Percentiles rank a stretch among this genome's conserved stretches.
These are phyloP conservation scores for Candida boleticola DNA, from an alignment of 805 yeast genomes.

Conservation along the genomic window DNA sequence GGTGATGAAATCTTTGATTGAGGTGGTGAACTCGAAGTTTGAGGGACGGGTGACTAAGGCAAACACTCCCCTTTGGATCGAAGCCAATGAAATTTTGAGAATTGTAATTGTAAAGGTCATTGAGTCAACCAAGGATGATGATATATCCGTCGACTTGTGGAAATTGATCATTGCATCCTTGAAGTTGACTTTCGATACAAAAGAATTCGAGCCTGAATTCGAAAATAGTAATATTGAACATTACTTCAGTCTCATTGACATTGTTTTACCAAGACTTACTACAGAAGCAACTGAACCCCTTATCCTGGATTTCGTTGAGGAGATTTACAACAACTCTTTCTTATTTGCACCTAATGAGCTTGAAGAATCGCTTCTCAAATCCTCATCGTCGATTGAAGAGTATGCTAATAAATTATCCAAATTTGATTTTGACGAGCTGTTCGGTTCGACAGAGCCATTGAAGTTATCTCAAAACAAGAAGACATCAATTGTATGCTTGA, in stretches of 20 bases:
- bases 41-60: slow-evolving; percentile 24
- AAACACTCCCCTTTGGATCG: slow-evolving; percentile 51
- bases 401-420: slow-evolving; percentile 36
- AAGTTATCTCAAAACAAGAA: slow-evolving; percentile 39
- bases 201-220: slow-evolving; percentile 15
- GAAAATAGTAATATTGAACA: slow-evolving; percentile 48
- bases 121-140: slow-evolving; percentile 11
- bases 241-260: slow-evolving; percentile 39
- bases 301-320: slow-evolving; percentile 43
- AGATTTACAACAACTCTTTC: slow-evolving; percentile 59
- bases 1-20: slow-evolving; percentile 49
- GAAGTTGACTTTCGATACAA: slow-evolving; percentile 34
- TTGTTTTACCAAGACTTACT: slow-evolving; percentile 34
- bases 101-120: slow-evolving; percentile 31
- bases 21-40: slow-evolving; percentile 46
- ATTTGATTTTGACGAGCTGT: slow-evolving; percentile 48
- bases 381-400: slow-evolving; percentile 26
- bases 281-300: slow-evolving; percentile 22
- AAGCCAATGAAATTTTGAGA: slow-evolving; percentile 43
- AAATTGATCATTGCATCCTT: slow-evolving; percentile 39
- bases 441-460: slow-evolving; percentile 62
- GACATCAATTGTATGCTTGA: slow-evolving; percentile 57
- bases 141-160: slow-evolving; percentile 32
- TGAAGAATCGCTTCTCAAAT: slow-evolving; percentile 35
- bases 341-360: slow-evolving; percentile 56